A percentile compares a stretch with the other conserved stretches of the same genome.
Conservation (phyloP, 495 filamentous ascomycete genomes). For the Penicillium simplicissimum region DNA sequence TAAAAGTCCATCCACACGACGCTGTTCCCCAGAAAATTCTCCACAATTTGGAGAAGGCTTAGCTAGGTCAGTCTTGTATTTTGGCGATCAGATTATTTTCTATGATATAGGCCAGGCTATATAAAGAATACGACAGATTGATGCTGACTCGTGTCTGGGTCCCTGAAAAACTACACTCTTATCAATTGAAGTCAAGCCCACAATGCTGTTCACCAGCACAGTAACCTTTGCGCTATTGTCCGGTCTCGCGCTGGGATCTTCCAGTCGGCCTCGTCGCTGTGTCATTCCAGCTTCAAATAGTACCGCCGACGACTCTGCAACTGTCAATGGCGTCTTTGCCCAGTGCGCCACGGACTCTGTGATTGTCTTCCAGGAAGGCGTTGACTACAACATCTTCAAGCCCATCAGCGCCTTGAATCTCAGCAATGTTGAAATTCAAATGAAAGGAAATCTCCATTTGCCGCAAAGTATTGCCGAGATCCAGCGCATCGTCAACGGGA, state of each 20-base stretch:
- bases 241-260: conserved; percentile 14
- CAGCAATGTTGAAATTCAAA: conserved; percentile 41
- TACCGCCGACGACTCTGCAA: conserved; percentile 38
- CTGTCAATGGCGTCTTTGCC: conserved; percentile 31
- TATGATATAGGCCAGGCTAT: not conserved
- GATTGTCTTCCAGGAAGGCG: conserved; percentile 38
- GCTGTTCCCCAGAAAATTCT: not conserved
- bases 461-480: conserved; percentile 38
- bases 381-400: conserved; percentile 41
- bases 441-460: conserved; percentile 44
- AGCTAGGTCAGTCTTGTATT: conserved; percentile 6
- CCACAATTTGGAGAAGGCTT: conserved; percentile 17
- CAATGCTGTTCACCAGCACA: conserved; percentile 11
- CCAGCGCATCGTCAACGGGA: conserved; percentile 35
- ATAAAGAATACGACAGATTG: not conserved
- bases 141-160: not conserved
- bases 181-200: not conserved
- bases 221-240: conserved; percentile 3
- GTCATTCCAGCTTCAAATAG: conserved; percentile 29
- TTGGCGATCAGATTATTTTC: conserved; percentile 6
- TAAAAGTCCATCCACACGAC: conserved; percentile 21
- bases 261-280: conserved; percentile 19
- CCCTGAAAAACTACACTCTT: not conserved
- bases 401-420: conserved; percentile 41
- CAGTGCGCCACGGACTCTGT: conserved; percentile 35